These are phyloP conservation scores for Pelargonium myrrhifolium DNA, from an alignment of 441 rosid genomes.

Conservation along the genomic window DNA sequence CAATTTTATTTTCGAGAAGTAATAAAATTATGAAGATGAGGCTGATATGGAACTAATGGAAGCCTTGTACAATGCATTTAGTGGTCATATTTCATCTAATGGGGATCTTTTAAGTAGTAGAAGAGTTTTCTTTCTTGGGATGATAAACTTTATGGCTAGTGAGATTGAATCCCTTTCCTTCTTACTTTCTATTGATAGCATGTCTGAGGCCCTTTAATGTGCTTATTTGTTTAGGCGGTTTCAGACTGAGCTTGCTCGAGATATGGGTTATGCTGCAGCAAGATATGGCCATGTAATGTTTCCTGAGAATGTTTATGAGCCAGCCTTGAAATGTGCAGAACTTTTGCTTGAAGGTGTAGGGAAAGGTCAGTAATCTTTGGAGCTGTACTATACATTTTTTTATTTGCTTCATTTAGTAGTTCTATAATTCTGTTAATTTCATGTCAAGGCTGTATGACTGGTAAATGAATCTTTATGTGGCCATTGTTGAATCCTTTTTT, in stretches of 20 bases:
- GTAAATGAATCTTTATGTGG: background rate
- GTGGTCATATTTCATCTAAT: background rate
- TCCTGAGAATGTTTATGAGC: slow-evolving; percentile 94
- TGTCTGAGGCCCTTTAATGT: slow-evolving; percentile 47
- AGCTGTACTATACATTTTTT: background rate
- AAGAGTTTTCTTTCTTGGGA: background rate
- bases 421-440: too few species aligned
- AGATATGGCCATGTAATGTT: slow-evolving; percentile 97
- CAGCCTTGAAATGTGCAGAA: slow-evolving; percentile 81
- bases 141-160: background rate
- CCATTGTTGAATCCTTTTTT: background rate
- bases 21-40: background rate
- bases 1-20: too few species aligned
- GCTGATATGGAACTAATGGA: background rate
- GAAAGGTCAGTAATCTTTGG: slow-evolving; percentile 39
- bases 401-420: background rate
- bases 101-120: background rate
- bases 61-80: background rate
- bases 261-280: slow-evolving; percentile 90
- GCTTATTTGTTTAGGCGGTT: slow-evolving; percentile 58
- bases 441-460: background rate
- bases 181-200: slow-evolving; percentile 1
- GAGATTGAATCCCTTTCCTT: background rate
- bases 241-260: slow-evolving; percentile 96
- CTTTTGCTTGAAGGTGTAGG: slow-evolving; percentile 88